phyloP scores from a whole-genome alignment of 768 basidiomycete species.

The Dendrothele bispora region DNA sequence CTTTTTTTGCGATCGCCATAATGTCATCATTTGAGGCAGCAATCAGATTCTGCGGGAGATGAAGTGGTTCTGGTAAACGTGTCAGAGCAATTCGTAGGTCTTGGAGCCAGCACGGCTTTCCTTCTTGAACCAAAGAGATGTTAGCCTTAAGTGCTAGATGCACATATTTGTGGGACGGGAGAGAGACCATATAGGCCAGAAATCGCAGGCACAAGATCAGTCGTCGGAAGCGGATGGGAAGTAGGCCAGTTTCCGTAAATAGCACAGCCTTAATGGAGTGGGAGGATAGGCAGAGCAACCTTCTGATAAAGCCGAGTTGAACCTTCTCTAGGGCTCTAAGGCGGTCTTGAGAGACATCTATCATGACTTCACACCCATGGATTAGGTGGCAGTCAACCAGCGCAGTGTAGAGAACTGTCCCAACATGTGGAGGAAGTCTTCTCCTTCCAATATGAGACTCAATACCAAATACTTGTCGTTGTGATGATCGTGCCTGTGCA shows the following conservation, averaged over 20 bases:
- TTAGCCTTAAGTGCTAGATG: neutral
- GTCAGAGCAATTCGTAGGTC: too few species aligned
- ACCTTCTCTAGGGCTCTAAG: neutral
- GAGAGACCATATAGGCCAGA: neutral
- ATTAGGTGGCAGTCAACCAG: slow-evolving; percentile 6
- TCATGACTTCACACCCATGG: slow-evolving; percentile 2
- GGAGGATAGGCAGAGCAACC: neutral
- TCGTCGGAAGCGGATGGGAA: slow-evolving; percentile 9
- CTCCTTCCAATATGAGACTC: neutral
- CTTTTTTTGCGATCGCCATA: too few species aligned
- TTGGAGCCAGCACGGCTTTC: slow-evolving; percentile 5
- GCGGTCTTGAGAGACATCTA: neutral
- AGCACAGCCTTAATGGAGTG: slow-evolving; percentile 2
- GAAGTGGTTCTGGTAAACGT: too few species aligned
- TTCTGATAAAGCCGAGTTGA: slow-evolving; percentile 1
- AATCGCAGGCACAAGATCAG: slow-evolving; percentile 3
- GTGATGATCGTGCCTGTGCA: slow-evolving; percentile 3
- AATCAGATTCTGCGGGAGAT: too few species aligned
- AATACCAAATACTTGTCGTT: neutral
- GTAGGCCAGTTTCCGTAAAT: slow-evolving; percentile 11
- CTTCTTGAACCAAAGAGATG: neutral
- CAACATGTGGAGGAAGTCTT: neutral
- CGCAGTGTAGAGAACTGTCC: slow-evolving; percentile 5
- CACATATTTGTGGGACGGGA: neutral
- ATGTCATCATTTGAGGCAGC: too few species aligned